Evolutionary conservation across 2,329 filamentous ascomycete genomes (phyloP).

Genomic region (Triangularia setosa): DNA sequence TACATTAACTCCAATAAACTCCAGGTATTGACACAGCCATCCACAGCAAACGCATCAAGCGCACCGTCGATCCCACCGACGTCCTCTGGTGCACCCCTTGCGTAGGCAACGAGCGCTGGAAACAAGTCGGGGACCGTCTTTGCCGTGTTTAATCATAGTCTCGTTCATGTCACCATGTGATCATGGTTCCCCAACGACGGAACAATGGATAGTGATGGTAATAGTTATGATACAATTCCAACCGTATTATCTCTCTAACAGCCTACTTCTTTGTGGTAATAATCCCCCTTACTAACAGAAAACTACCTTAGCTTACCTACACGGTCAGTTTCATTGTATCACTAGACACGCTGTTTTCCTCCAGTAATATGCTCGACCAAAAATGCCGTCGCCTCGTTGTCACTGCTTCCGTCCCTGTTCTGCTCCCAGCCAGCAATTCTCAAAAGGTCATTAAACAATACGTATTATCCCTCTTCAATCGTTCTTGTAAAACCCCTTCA

Average conservation of each 20-base stretch:
- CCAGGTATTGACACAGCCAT: background rate
- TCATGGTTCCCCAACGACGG: background rate
- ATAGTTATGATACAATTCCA: background rate
- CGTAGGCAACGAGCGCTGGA: slow-evolving; percentile 26
- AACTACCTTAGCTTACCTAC: background rate
- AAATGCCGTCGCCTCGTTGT: background rate
- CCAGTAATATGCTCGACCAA: background rate
- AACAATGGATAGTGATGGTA: background rate
- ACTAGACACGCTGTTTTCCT: background rate
- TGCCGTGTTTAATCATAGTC: slow-evolving; percentile 13
- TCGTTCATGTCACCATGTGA: background rate
- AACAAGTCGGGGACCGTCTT: slow-evolving; percentile 19
- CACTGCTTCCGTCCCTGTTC: background rate
- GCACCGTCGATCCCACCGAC: slow-evolving; percentile 28
- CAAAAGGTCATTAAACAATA: background rate
- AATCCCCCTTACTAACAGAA: background rate
- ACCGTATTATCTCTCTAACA: background rate
- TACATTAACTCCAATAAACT: background rate
- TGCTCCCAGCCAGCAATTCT: background rate
- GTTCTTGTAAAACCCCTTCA: slow-evolving; percentile 1
- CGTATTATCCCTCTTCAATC: background rate
- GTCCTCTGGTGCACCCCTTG: slow-evolving; percentile 39
- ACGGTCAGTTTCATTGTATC: background rate
- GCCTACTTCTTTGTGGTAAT: background rate
- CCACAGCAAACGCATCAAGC: slow-evolving; percentile 30